phyloP scores from a whole-genome alignment of 2,329 filamentous ascomycete species.

The Colletotrichum musae region DNA sequence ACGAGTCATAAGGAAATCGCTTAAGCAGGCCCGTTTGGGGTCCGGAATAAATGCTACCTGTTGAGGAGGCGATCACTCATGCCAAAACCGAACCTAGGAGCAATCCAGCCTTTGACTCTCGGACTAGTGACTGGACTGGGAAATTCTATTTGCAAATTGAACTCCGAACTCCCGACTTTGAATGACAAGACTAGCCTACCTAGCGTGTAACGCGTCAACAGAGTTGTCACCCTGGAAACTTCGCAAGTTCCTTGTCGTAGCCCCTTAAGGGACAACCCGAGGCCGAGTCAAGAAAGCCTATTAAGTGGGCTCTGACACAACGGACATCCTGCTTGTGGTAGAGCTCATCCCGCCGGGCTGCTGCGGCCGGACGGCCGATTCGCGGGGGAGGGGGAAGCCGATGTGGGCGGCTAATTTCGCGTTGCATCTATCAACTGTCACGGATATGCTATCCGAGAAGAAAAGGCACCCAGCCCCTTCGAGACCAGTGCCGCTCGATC shows the following conservation, averaged over 20 bases:
- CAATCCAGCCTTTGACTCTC: slow-evolving; percentile 5
- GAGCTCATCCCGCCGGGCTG: not conserved
- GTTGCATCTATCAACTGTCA: too few relatives aligned
- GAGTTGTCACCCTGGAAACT: slow-evolving; percentile 1
- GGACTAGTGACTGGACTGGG: too few relatives aligned
- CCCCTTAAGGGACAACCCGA: not conserved
- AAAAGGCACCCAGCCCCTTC: slow-evolving; percentile 5
- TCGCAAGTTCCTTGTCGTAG: not conserved
- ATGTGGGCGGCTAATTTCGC: not conserved
- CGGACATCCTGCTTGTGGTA: not conserved
- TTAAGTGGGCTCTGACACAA: slow-evolving; percentile 2
- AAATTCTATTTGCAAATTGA: not conserved
- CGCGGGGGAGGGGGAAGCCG: slow-evolving; percentile 3
- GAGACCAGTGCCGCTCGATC: slow-evolving; percentile 8
- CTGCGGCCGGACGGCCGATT: slow-evolving; percentile 1
- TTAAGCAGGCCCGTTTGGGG: slow-evolving; percentile 1
- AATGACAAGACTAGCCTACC: slow-evolving; percentile 19
- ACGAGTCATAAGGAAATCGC: slow-evolving; percentile 24
- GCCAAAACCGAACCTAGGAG: slow-evolving; percentile 4
- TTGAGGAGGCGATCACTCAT: slow-evolving; percentile 22
- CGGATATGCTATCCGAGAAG: not conserved
- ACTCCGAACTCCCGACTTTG: not conserved
- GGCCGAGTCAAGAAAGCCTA: slow-evolving; percentile 19
- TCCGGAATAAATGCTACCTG: slow-evolving; percentile 7
- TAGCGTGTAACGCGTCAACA: not conserved